These are phyloP conservation scores for Bauhinia variegata DNA, from an alignment of 306 rosid species.

Conservation along the genomic window DNA sequence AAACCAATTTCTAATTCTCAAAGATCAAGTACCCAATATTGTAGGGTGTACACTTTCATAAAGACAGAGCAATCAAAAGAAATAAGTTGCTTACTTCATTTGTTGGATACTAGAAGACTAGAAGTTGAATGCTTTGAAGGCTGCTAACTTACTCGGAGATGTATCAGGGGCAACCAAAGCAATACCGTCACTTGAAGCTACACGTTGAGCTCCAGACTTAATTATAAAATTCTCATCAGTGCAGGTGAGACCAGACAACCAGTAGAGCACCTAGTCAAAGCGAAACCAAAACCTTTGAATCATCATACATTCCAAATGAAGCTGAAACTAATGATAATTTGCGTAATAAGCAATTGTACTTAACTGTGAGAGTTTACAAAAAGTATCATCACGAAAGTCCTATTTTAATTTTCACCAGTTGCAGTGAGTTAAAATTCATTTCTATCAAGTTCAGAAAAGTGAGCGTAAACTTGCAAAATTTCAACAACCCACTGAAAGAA, in stretches of 20 bases:
- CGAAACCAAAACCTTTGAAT: conserved; percentile 6
- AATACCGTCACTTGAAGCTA: conserved; percentile 71
- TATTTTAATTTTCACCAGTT: not conserved
- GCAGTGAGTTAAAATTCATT: not conserved
- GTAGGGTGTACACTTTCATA: too few species aligned
- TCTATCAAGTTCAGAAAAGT: too few species aligned
- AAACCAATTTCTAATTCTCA: too few species aligned
- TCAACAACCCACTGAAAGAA: not conserved
- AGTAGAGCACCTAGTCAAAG: conserved; percentile 70
- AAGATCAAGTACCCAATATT: too few species aligned
- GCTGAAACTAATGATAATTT: too few species aligned
- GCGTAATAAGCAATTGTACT: too few species aligned
- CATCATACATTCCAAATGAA: conserved; percentile 7
- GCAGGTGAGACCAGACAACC: conserved; percentile 92
- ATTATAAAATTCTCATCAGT: conserved; percentile 79
- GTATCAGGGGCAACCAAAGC: conserved; percentile 83
- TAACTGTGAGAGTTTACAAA: too few species aligned
- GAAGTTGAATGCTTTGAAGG: not conserved
- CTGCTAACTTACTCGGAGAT: conserved; percentile 72
- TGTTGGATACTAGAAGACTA: not conserved
- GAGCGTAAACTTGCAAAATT: not conserved
- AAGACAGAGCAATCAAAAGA: too few species aligned
- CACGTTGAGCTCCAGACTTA: conserved; percentile 86
- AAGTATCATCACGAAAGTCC: too few species aligned
- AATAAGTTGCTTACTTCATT: not conserved